These are phyloP conservation scores for Boletus coccyginus DNA, from an alignment of 768 basidiomycete species.

Conservation along the genomic window DNA sequence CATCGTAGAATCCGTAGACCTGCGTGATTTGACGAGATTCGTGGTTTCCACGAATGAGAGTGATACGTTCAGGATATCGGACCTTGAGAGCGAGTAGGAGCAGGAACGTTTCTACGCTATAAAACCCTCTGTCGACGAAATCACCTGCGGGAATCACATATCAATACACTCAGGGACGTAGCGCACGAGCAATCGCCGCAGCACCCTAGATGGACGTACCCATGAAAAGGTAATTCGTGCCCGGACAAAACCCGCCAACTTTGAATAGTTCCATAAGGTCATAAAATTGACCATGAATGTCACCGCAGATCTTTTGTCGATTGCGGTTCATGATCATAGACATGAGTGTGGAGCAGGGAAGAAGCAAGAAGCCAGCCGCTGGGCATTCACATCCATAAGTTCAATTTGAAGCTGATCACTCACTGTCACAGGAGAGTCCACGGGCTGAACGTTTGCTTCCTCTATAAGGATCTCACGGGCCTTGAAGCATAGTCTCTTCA, in stretches of 20 bases:
- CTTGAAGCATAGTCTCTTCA: constrained; percentile 92
- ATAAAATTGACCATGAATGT: constrained; percentile 97
- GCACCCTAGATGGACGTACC: constrained; percentile 44
- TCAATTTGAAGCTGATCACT: constrained; percentile 28
- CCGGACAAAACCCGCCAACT: constrained; percentile 88
- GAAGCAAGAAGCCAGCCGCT: not conserved
- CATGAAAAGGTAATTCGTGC: constrained; percentile 97
- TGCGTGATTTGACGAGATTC: constrained; percentile 97
- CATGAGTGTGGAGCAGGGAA: not conserved
- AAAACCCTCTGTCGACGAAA: constrained; percentile 97
- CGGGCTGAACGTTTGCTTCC: constrained; percentile 95
- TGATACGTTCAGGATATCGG: constrained; percentile 96
- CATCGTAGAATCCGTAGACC: constrained; percentile 93
- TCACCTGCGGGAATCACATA: constrained; percentile 58
- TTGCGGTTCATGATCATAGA: not conserved
- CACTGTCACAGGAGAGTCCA: constrained; percentile 95
- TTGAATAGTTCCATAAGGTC: constrained; percentile 96
- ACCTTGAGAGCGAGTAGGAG: constrained; percentile 94
- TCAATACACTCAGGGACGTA: constrained; percentile 7
- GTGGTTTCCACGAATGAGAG: constrained; percentile 96
- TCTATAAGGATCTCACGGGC: constrained; percentile 96
- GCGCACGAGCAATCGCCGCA: constrained; percentile 1
- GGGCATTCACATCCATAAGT: not conserved
- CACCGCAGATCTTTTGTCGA: constrained; percentile 73
- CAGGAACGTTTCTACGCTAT: constrained; percentile 94